Conservation (phyloP, 768 basidiomycete genomes). For the Podaxis sp. region DNA sequence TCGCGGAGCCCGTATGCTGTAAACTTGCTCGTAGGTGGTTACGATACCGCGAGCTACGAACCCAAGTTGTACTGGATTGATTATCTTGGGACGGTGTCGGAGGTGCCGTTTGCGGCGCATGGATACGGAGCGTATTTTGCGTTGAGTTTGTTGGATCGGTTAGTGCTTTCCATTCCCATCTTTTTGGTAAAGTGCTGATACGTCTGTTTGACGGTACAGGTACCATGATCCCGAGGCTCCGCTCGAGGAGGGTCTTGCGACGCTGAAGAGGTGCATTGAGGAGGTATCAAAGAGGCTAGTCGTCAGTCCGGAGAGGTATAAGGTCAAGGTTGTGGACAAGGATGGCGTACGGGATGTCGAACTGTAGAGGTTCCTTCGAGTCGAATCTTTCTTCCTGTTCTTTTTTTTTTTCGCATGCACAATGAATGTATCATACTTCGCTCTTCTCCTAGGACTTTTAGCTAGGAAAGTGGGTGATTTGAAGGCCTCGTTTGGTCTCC, state of each 20-base stretch:
- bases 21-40: conserved; percentile 91
- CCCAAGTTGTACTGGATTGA: conserved; percentile 95
- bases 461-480: not conserved
- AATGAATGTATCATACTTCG: conserved; percentile 1
- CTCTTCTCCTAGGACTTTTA: not conserved
- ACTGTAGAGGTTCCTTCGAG: conserved; percentile 37
- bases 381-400: not conserved
- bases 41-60: conserved; percentile 68
- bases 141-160: conserved; percentile 90
- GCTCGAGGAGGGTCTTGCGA: conserved; percentile 82
- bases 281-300: conserved; percentile 85
- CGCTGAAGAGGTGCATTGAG: conserved; percentile 81
- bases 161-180: conserved; percentile 19
- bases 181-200: conserved; percentile 6
- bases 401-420: not conserved
- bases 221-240: conserved; percentile 90
- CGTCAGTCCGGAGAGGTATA: conserved; percentile 78
- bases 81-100: conserved; percentile 86
- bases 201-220: conserved; percentile 32
- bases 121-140: conserved; percentile 95
- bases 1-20: conserved; percentile 88
- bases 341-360: conserved; percentile 84
- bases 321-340: conserved; percentile 89
- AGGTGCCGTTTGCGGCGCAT: conserved; percentile 92
- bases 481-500: too few species aligned